Evolutionary conservation across 2,329 filamentous ascomycete genomes (phyloP), one percentile per base, ranked within the genome.

Genomic region (Trichocomaceae sp.): DNA sequence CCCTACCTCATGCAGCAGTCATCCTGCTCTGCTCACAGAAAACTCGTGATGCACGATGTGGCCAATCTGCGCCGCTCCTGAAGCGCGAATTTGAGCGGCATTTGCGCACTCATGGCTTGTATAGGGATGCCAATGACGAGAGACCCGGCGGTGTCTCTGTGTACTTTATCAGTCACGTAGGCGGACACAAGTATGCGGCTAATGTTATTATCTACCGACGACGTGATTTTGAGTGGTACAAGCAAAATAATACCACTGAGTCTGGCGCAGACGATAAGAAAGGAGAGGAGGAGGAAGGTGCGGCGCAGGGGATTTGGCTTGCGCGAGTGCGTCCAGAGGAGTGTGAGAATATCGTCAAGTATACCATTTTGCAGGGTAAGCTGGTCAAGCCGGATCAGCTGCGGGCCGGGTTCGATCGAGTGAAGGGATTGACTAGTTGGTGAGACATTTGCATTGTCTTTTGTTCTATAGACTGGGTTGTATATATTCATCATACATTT

Each of bases 101-200:
- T 68, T 79, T 97, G 35, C 85, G 90, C 0, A 87, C 88, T 1
- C 77, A 95, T 12, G 91, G 90, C 0, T 75, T 99, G 19, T 91
- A 87, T 70, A 84, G 93, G 29, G 92, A 97, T 67, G 74, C 93
- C 47, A 84, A 95, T 66, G 93, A 99, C 69, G 85, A 90, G 69
- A 77, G 93, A 56, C 90, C 91, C 0, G 92, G 92, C 10, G 93
- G 93, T 12, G 92, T 96, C 5, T 92, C 90, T 0, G 88, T 99
- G 60, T 96, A 96, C 74, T 97, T 96, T 68, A 95, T 97, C 66
- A 92, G 85, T 62, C 93, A 99, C 67, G 90, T 96, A 2, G 93
- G 93, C 26, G 93, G 93, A 0, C 93, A 99, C 77, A 96, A 96
- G 75, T 97, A 95, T 74, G 85, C 86, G 47, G 93, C 93, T 26